These are phyloP conservation scores for Ocimum tenuiflorum DNA, from an alignment of 257 asterid species.

Conservation along the genomic window DNA sequence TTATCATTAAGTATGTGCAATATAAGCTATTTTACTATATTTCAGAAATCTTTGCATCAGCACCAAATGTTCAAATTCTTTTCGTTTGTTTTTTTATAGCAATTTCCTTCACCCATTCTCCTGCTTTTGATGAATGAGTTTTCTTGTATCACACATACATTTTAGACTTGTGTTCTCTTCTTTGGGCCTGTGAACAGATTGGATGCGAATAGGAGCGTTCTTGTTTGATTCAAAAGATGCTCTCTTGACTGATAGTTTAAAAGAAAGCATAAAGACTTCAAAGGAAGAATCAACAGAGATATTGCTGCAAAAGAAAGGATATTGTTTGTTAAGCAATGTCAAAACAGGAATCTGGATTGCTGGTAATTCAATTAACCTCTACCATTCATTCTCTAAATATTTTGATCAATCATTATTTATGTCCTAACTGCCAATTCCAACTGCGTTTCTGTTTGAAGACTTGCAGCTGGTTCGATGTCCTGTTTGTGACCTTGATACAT, in stretches of 20 bases:
- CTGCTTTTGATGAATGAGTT: not conserved
- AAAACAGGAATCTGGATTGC: conserved; percentile 96
- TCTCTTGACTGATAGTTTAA: conserved; percentile 52
- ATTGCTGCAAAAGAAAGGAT: conserved; percentile 40
- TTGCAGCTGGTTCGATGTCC: conserved; percentile 98
- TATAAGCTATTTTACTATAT: not conserved
- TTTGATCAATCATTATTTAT: not conserved
- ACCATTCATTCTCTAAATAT: not conserved
- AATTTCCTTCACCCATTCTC: not conserved
- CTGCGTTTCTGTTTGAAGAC: conserved; percentile 42
- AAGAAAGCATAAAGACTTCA: conserved; percentile 37
- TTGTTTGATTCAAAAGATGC: conserved; percentile 59
- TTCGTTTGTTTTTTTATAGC: not conserved
- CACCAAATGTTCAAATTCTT: not conserved
- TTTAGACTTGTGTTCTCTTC: conserved; percentile 5
- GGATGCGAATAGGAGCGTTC: conserved; percentile 95
- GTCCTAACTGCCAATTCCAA: conserved; percentile 19
- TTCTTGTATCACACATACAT: not conserved
- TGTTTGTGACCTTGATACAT: conserved; percentile 79
- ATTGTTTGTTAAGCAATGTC: conserved; percentile 51
- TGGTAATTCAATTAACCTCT: conserved; percentile 43
- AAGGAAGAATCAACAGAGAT: conserved; percentile 34
- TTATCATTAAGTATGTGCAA: not conserved
- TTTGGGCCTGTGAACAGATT: conserved; percentile 39
- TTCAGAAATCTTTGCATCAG: not conserved